These are phyloP conservation scores for Teratosphaeria nubilosa DNA, from an alignment of 2,329 filamentous ascomycete genomes.

Conservation along the genomic window DNA sequence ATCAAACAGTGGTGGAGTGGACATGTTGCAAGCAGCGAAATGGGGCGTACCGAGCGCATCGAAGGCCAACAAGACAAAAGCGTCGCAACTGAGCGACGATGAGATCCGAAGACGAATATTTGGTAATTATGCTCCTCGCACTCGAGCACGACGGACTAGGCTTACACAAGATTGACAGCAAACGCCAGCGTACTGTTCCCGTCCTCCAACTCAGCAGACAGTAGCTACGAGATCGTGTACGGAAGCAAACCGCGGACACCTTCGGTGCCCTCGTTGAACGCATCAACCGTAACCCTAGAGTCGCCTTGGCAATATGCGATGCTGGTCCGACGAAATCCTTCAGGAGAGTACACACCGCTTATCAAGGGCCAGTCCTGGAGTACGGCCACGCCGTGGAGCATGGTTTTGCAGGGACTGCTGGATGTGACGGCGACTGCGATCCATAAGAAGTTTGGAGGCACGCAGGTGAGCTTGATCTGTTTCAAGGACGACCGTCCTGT, in stretches of 20 bases:
- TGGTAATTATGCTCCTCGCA: neutral
- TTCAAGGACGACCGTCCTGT: neutral
- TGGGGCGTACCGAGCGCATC: neutral
- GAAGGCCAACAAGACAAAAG: neutral
- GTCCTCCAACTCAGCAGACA: neutral
- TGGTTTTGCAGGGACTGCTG: neutral
- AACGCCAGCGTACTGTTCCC: neutral
- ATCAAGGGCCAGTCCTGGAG: neutral
- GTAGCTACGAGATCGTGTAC: neutral
- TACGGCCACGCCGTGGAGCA: neutral
- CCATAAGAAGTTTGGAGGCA: neutral
- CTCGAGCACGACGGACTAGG: neutral
- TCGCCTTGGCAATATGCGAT: neutral
- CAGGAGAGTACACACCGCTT: neutral
- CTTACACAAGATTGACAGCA: neutral
- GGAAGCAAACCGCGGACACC: neutral
- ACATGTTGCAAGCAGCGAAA: constrained; percentile 1
- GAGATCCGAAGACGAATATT: neutral
- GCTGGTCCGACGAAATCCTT: neutral
- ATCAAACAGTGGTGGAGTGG: neutral
- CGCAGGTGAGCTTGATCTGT: neutral
- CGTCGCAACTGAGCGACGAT: neutral
- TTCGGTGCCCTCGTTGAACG: neutral
- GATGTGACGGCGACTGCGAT: neutral
- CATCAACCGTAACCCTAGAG: neutral